Evolutionary conservation across 1,284 basidiomycete genomes (phyloP), one percentile per base, ranked within the genome.

Genomic region (Lentinula novae-zelandiae): DNA sequence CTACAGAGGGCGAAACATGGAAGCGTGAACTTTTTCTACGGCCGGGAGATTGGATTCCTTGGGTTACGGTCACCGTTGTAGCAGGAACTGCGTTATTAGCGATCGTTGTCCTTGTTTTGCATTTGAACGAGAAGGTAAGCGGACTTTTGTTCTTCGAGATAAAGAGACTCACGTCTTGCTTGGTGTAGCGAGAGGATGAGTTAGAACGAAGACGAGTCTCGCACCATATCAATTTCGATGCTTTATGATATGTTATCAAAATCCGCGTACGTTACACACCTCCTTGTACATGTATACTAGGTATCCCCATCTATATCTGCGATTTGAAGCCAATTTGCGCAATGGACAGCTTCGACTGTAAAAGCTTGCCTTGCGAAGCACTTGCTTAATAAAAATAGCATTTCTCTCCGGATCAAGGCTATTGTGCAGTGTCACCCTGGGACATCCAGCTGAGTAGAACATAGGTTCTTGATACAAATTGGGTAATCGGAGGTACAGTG

Each of bases 161-260:
- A 36, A 12, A 33, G 17, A 40, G 38, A 2, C 13, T 46, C 3
- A 40, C 27, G 27, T 53, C 27, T 27, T 17, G 34, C 56, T 34
- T 61, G 15, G 62, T 62, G 20, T 71, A 95, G 92, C 82, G 92
- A 64, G 95, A 96, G 71, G 96, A 98, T 72, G 95, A 98, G 75
- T 73, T 90, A 68, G 96, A 98, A 75, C 75, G 95, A 64, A 82
- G 93, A 69, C 81, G 90, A 64, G 87, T 88, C 33, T 90, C 95
- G 53, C 95, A 97, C 75, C 91, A 94, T 68, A 97, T 98, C 75
- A 98, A 98, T 69, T 98, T 98, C 73, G 95, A 96, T 72, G 96
- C 96, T 10, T 75, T 97, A 70, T 97, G 53, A 13, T 13, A 31
- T 50, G 49, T 50, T 27, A 27, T 27, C 27, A 3, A 27, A 27